Percentiles rank a stretch among this genome's conserved stretches.
phyloP scores from a whole-genome alignment of 768 basidiomycete species.

The Stropharia rugosoannulata region DNA sequence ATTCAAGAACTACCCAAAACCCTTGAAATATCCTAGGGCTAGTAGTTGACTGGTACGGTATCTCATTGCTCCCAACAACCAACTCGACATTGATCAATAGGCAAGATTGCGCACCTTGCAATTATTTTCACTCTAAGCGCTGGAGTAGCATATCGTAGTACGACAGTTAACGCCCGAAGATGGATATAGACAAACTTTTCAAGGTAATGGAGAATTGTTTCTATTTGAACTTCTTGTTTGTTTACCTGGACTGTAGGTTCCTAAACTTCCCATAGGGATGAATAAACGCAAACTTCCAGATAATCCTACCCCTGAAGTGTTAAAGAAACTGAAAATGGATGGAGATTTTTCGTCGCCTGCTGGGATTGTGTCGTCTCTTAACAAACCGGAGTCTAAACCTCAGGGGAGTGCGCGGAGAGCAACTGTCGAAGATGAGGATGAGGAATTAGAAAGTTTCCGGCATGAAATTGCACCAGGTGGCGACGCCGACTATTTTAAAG shows the following conservation, averaged over 20 bases:
- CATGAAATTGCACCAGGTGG: conserved; percentile 72
- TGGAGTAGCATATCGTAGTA: not conserved
- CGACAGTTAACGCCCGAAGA: conserved; percentile 12
- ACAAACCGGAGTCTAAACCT: conserved; percentile 17
- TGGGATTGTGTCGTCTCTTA: conserved; percentile 1
- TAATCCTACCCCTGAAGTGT: conserved; percentile 75
- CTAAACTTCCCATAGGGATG: conserved; percentile 61
- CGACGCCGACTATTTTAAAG: conserved; percentile 87
- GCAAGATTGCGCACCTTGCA: not conserved
- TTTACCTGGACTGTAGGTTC: conserved; percentile 40
- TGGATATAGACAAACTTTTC: conserved; percentile 55
- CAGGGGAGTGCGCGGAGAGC: conserved; percentile 29
- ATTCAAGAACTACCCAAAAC: too few species aligned
- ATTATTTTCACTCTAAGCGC: too few species aligned
- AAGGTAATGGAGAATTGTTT: conserved; percentile 31
- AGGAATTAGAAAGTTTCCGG: conserved; percentile 26
- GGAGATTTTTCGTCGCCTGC: conserved; percentile 14
- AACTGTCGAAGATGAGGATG: conserved; percentile 62
- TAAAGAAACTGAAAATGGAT: conserved; percentile 77
- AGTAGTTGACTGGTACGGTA: too few species aligned
- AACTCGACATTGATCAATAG: too few species aligned
- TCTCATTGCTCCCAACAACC: too few species aligned
- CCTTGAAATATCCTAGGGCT: too few species aligned
- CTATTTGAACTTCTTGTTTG: not conserved
- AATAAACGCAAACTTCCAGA: conserved; percentile 77